Base-by-base conservation (phyloP, 179 eudicot species). In the Monotropa hypopitys region DNA sequence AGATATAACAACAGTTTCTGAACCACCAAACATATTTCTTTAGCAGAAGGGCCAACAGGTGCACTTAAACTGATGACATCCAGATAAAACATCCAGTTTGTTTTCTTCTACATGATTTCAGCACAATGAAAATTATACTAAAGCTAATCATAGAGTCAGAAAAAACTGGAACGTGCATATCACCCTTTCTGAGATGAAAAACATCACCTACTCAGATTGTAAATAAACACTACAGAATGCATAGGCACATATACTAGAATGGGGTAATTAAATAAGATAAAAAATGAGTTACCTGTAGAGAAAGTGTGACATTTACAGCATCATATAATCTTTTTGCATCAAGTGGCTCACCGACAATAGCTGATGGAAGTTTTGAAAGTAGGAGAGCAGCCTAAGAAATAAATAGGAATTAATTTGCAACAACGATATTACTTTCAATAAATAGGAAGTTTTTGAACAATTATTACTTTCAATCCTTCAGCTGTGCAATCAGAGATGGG, bases 271-370 rank as follows among this genome's bases (percentile, higher is more conserved):
- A 0, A 20, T 33, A 20, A 71, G 32, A 51, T 51, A 26, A 26
- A 38, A 10, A 12, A 75, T 28, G 26, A 72, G 33, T 77, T 91
- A 96, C 99, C 99, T 93, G 98, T 76, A 91, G 85, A 63, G 99
- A 96, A 70, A 96, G 90, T 70, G 87, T 76, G 61, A 96, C 92
- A 74, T 96, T 93, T 76, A 96, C 97, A 73, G 92, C 91, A 86
- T 93, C 90, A 72, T 90, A 91, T 49, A 93, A 77, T 21, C 86
- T 82, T 54, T 84, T 82, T 54, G 84, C 88, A 81, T 90, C 94
- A 70, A 90, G 7, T 78, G 97, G 92, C 78, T 90, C 94, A 69
- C 97, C 99, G 73, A 91, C 97, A 47, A 84, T 72, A 74, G 90
- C 88, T 12, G 91, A 76, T 45, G 99, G 90, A 78, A 91, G 80